These are phyloP conservation scores for Fusarium acutatum DNA, from an alignment of 2,329 filamentous ascomycete species.

Conservation along the genomic window DNA sequence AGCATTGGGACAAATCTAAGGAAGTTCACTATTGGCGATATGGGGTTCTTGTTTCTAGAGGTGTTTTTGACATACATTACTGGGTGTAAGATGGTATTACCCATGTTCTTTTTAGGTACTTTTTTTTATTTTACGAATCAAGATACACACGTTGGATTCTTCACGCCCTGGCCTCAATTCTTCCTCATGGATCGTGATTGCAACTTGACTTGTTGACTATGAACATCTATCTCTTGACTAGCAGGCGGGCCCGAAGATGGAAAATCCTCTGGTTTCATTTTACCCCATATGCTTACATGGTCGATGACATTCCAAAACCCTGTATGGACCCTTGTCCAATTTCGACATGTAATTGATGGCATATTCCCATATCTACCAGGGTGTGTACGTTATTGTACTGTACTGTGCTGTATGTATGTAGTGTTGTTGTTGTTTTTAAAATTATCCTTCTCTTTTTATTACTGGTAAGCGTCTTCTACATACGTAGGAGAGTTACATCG, in stretches of 20 bases:
- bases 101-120: background rate
- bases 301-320: conserved; percentile 23
- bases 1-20: conserved; percentile 13
- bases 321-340: conserved; percentile 18
- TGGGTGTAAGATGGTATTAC: background rate
- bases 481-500: background rate
- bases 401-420: background rate
- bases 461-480: background rate
- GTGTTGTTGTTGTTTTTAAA: background rate
- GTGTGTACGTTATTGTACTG: background rate
- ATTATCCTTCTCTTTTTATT: background rate
- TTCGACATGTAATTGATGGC: conserved; percentile 1
- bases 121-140: conserved; percentile 11
- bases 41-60: conserved; percentile 16
- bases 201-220: background rate
- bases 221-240: background rate
- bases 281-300: conserved; percentile 23
- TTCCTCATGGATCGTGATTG: background rate
- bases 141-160: conserved; percentile 15
- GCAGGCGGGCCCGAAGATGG: background rate
- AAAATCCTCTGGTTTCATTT: conserved; percentile 11
- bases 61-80: background rate
- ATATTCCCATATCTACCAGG: background rate
- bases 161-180: background rate
- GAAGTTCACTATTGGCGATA: conserved; percentile 22